phyloP scores from a whole-genome alignment of 129 eudicot species.

The Flaveria sonorensis region DNA sequence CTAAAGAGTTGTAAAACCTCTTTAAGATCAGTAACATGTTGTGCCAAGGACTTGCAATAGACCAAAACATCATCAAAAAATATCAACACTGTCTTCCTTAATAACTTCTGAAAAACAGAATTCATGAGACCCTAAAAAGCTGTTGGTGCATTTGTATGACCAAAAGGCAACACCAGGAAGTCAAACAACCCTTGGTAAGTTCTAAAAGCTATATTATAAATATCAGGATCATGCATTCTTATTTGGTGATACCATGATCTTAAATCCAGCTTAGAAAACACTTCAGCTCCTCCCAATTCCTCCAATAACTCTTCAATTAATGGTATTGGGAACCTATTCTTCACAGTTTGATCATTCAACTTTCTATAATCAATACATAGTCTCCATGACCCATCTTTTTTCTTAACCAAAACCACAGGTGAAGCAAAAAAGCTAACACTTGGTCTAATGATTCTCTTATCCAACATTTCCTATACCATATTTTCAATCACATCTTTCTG shows the following conservation, averaged over 20 bases:
- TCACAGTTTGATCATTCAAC: too few species aligned
- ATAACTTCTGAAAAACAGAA: too few species aligned
- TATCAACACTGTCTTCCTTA: neutral
- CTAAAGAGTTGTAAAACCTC: too few species aligned
- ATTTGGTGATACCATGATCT: neutral
- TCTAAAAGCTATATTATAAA: neutral
- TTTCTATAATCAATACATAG: neutral
- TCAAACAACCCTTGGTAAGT: neutral
- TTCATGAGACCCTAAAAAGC: neutral
- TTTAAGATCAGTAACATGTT: neutral
- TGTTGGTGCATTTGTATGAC: neutral
- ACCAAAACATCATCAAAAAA: neutral
- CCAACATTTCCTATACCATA: neutral
- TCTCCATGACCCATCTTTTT: neutral
- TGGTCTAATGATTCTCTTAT: too few species aligned
- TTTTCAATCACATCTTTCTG: neutral
- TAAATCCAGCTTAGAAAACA: neutral
- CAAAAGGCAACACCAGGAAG: neutral
- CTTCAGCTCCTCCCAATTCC: neutral
- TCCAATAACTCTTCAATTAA: neutral
- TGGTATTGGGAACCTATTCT: neutral
- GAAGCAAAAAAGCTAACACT: neutral
- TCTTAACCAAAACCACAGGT: neutral
- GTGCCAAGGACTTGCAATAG: neutral
- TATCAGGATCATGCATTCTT: neutral